Conservation (phyloP, 2,329 filamentous ascomycete species). For the Fusarium sp. region DNA sequence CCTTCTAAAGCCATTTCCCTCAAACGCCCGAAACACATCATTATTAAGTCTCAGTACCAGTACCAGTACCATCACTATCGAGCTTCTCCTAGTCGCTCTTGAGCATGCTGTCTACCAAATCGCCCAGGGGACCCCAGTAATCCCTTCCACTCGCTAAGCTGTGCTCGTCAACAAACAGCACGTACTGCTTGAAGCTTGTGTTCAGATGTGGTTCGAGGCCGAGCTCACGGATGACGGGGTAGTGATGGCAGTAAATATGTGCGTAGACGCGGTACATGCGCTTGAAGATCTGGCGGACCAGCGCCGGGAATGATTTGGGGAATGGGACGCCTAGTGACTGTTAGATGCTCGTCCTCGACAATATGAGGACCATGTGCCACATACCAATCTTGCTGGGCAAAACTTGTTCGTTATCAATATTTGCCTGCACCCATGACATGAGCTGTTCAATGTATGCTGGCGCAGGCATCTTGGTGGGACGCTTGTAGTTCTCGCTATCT, state of each 20-base stretch:
- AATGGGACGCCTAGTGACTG: constrained; percentile 81
- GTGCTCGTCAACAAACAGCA: constrained; percentile 98
- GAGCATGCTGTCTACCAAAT: constrained; percentile 97
- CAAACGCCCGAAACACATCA: constrained; percentile 42
- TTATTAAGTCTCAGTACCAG: constrained; percentile 20
- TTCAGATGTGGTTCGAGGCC: constrained; percentile 97
- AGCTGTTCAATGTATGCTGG: constrained; percentile 98
- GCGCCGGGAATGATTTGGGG: constrained; percentile 88
- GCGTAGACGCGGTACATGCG: constrained; percentile 98
- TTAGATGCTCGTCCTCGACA: constrained; percentile 14
- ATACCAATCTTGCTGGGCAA: constrained; percentile 92
- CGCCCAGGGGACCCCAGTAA: constrained; percentile 95
- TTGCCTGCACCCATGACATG: constrained; percentile 96
- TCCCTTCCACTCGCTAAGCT: constrained; percentile 91
- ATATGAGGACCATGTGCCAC: constrained; percentile 39
- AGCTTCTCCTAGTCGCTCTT: constrained; percentile 77
- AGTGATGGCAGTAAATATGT: constrained; percentile 99
- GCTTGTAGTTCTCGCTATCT: constrained; percentile 92
- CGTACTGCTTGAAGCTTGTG: constrained; percentile 99
- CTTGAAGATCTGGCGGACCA: constrained; percentile 98
- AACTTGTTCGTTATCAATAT: constrained; percentile 94
- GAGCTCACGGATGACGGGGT: constrained; percentile 93
- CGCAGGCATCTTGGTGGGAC: constrained; percentile 97
- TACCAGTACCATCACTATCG: constrained; percentile 20
- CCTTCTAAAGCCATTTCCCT: constrained; percentile 17